phyloP scores from a whole-genome alignment of 768 basidiomycete genomes.

The Agaricus sinodeliciosus region DNA sequence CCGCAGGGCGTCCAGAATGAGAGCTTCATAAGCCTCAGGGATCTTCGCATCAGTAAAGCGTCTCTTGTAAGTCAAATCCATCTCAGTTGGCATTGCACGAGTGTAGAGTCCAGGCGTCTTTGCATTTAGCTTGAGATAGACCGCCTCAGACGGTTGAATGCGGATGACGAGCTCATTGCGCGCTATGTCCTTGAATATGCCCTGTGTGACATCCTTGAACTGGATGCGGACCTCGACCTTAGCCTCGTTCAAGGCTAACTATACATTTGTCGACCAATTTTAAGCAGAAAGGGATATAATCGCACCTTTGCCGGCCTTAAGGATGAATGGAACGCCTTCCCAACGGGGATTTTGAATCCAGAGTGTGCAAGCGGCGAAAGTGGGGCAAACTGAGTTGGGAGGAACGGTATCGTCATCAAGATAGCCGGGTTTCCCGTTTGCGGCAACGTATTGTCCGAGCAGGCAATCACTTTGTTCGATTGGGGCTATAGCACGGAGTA shows the following conservation, averaged over 20 bases:
- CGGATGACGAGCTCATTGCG: slow-evolving; percentile 97
- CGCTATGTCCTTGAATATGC: slow-evolving; percentile 94
- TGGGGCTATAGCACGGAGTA: slow-evolving; percentile 84
- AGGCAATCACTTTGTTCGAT: slow-evolving; percentile 74
- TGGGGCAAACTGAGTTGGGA: slow-evolving; percentile 86
- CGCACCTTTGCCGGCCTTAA: slow-evolving; percentile 95
- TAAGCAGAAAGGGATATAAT: background rate
- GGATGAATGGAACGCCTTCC: slow-evolving; percentile 98
- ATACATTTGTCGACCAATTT: slow-evolving; percentile 10
- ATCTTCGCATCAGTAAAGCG: slow-evolving; percentile 88
- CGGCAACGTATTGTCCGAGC: slow-evolving; percentile 88
- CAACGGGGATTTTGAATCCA: slow-evolving; percentile 94
- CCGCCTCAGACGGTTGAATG: slow-evolving; percentile 93
- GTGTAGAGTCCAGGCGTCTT: slow-evolving; percentile 91
- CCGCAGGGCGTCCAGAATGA: slow-evolving; percentile 92
- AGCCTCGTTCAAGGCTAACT: slow-evolving; percentile 87
- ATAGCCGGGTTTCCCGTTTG: slow-evolving; percentile 96
- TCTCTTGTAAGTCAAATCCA: slow-evolving; percentile 97
- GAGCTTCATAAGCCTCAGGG: slow-evolving; percentile 93
- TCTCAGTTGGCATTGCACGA: slow-evolving; percentile 89
- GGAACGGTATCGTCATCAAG: slow-evolving; percentile 96
- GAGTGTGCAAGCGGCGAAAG: slow-evolving; percentile 85
- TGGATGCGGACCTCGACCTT: slow-evolving; percentile 98
- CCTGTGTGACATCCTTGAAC: slow-evolving; percentile 95
- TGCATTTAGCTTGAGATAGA: slow-evolving; percentile 95